Base-by-base conservation (phyloP, 331 rosid species). In the Quercus lobata region DNA sequence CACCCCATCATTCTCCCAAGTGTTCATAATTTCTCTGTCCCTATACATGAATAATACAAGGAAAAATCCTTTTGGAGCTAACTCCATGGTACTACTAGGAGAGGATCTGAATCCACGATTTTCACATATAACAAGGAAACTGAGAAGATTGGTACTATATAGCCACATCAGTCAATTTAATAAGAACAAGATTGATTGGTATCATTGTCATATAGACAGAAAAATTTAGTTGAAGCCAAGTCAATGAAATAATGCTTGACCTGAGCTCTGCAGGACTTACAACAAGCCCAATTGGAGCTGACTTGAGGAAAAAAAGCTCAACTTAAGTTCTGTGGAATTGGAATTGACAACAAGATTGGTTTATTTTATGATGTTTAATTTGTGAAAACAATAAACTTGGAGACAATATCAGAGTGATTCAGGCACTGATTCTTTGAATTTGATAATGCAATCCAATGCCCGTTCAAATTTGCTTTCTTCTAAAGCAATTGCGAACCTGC, bases 401-500 rank as follows among this genome's bases (percentile, higher is more conserved):
- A 37, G 52, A 30, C 46, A 34, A 5, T 61, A 78, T 5, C 29
- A 53, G 29, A 81, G 22, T 63, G 79, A 71, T 52, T 86, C 76
- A 81, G 88, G 77, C 71, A 32, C 82, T 71, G 74, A 77, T 79
- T 78, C 83, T 83, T 83, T 86, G 71, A 93, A 87, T 55, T 91
- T 89, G 30, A 27, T 32, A 82, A 95, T 85, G 88, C 97, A 93
- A 80, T 91, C 92, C 86, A 95, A 81, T 18, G 97, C 97, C 73
- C 79, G 78, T 54, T 83, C 80, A 69, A 95, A 95, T 63, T 91
- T 92, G 61, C 75, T 83, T 74, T 95, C 97, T 85, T 91, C 97
- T 72, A 91, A 85, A 0, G 97, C 97, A 71, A 91, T 66, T 57
- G 92, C 88, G 88, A 95, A 90, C 35, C 97, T 90, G 70, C 99